Conservation (phyloP, 495 filamentous ascomycete genomes). For the Penicillium roqueforti region DNA sequence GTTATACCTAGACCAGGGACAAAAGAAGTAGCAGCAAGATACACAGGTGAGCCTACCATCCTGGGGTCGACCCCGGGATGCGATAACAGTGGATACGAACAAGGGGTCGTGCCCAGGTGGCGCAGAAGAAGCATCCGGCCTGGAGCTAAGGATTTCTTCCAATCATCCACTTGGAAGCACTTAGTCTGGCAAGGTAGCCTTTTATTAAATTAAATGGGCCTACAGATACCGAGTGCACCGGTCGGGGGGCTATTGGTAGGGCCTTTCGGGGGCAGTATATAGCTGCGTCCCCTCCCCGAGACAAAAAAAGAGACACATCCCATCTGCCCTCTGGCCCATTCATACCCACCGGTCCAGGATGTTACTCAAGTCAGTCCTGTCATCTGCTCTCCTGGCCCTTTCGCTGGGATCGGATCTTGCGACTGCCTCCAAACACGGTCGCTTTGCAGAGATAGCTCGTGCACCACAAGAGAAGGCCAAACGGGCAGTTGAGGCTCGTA, state of each 20-base stretch:
- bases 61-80: constrained; percentile 12
- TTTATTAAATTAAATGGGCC: neutral
- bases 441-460: constrained; percentile 58
- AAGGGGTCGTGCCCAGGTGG: constrained; percentile 4
- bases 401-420: constrained; percentile 28
- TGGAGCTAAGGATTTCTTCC: neutral
- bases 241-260: neutral
- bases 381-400: constrained; percentile 26
- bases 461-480: constrained; percentile 81
- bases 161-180: neutral
- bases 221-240: neutral
- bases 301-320: neutral
- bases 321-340: neutral
- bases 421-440: constrained; percentile 28
- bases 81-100: constrained; percentile 14
- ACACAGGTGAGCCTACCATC: constrained; percentile 2
- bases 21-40: neutral
- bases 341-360: constrained; percentile 13
- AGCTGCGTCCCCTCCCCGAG: neutral
- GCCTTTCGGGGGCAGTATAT: neutral
- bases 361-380: constrained; percentile 30
- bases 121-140: constrained; percentile 13
- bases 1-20: neutral
- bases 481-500: constrained; percentile 57
- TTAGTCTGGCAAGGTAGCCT: neutral